Evolutionary conservation across 768 basidiomycete species (phyloP).

Genomic region (Boletus sp.): DNA sequence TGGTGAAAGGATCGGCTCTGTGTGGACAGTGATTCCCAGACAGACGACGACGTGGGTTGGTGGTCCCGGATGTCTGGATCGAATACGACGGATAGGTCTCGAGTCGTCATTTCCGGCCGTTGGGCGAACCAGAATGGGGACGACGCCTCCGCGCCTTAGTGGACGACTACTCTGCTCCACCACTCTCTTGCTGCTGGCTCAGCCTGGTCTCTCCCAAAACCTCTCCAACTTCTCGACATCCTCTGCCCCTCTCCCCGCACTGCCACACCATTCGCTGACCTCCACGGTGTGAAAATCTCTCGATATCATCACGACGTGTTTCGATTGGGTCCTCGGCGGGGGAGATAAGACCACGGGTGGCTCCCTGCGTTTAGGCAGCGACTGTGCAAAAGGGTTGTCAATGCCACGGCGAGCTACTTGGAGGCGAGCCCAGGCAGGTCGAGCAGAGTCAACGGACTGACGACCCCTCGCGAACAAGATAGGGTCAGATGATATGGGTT

Average conservation of each 20-base stretch:
- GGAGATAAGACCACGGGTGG: slow-evolving; percentile 25
- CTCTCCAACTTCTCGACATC: too few relatives aligned
- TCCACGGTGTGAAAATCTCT: slow-evolving; percentile 35
- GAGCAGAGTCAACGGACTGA: slow-evolving; percentile 24
- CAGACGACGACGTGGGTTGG: slow-evolving; percentile 44
- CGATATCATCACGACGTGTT: slow-evolving; percentile 8
- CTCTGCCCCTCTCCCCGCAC: too few relatives aligned
- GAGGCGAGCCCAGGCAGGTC: slow-evolving; percentile 51
- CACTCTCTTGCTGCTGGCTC: too few relatives aligned
- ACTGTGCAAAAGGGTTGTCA: slow-evolving; percentile 48
- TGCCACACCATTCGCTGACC: slow-evolving; percentile 15
- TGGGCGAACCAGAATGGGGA: too few relatives aligned
- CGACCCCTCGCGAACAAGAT: slow-evolving; percentile 15
- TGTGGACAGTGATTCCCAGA: slow-evolving; percentile 33
- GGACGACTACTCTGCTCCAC: too few relatives aligned
- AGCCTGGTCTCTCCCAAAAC: too few relatives aligned
- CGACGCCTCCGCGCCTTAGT: too few relatives aligned
- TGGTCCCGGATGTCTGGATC: slow-evolving; percentile 26
- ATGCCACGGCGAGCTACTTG: slow-evolving; percentile 47
- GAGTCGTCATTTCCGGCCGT: slow-evolving; percentile 29
- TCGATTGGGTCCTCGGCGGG: slow-evolving; percentile 32
- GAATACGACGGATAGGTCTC: slow-evolving; percentile 11
- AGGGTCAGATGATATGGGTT: slow-evolving; percentile 14
- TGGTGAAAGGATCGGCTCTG: slow-evolving; percentile 12
- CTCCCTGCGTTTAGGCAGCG: slow-evolving; percentile 21